Evolutionary conservation across 768 basidiomycete species (phyloP).

Genomic region (Termitomyces heimii): DNA sequence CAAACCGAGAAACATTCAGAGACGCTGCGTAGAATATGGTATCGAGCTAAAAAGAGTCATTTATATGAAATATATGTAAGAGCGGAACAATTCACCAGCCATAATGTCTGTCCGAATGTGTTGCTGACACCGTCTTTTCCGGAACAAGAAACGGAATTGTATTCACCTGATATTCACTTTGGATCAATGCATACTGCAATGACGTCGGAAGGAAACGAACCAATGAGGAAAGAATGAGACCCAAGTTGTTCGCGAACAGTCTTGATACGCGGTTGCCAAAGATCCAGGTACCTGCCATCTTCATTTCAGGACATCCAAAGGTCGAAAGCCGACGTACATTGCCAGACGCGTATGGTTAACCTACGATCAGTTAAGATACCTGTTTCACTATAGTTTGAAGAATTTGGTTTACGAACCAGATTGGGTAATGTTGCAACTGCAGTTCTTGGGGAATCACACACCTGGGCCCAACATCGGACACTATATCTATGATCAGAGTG

Average conservation of each 20-base stretch:
- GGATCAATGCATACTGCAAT: background rate
- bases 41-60: constrained; percentile 25
- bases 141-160: constrained; percentile 50
- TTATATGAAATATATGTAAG: background rate
- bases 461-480: constrained; percentile 13
- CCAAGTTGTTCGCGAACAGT: constrained; percentile 42
- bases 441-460: constrained; percentile 36
- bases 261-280: constrained; percentile 49
- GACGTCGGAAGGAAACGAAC: constrained; percentile 16
- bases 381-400: background rate
- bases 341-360: constrained; percentile 49
- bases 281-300: constrained; percentile 38
- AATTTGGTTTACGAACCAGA: constrained; percentile 22
- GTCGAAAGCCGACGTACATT: constrained; percentile 23
- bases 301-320: background rate
- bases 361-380: constrained; percentile 19
- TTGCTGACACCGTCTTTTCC: constrained; percentile 45
- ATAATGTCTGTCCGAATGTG: constrained; percentile 50
- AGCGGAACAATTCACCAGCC: constrained; percentile 28
- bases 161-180: constrained; percentile 33
- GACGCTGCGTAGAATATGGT: constrained; percentile 43
- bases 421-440: constrained; percentile 45
- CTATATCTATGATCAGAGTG: background rate
- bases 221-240: constrained; percentile 42
- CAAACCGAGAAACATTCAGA: constrained; percentile 42